Conservation (phyloP, 2,329 filamentous ascomycete species). For the Pseudocercospora vitis region DNA sequence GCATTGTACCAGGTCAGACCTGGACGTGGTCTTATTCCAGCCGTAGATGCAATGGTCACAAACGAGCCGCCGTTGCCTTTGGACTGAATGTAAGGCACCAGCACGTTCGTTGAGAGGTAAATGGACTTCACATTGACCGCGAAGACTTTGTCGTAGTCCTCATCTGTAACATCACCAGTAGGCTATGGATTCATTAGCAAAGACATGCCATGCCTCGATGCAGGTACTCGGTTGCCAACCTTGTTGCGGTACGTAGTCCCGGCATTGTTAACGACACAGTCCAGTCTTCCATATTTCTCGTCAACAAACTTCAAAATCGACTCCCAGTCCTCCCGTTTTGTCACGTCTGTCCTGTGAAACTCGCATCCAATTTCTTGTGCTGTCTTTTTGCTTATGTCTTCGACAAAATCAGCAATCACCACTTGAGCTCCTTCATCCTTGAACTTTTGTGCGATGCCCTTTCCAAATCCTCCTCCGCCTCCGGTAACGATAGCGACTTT, state of each 20-base stretch:
- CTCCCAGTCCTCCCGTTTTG: slow-evolving; percentile 56
- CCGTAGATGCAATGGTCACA: slow-evolving; percentile 66
- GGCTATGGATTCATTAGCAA: slow-evolving; percentile 38
- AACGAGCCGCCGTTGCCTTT: slow-evolving; percentile 60
- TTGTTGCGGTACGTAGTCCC: slow-evolving; percentile 61
- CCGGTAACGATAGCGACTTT: slow-evolving; percentile 55
- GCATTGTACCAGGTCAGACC: slow-evolving; percentile 70
- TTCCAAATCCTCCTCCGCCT: slow-evolving; percentile 64
- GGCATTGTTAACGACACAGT: slow-evolving; percentile 63
- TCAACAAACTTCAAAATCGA: slow-evolving; percentile 48
- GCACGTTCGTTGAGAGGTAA: slow-evolving; percentile 59
- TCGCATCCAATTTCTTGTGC: slow-evolving; percentile 50
- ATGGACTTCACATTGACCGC: slow-evolving; percentile 69
- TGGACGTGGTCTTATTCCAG: slow-evolving; percentile 60
- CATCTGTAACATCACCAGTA: slow-evolving; percentile 63
- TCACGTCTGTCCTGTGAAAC: slow-evolving; percentile 55
- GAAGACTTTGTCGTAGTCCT: slow-evolving; percentile 66
- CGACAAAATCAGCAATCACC: slow-evolving; percentile 62
- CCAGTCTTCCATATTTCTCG: slow-evolving; percentile 53
- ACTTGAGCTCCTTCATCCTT: slow-evolving; percentile 61
- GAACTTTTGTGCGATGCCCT: slow-evolving; percentile 61
- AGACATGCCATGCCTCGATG: not conserved
- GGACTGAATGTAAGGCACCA: slow-evolving; percentile 62
- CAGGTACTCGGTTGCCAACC: slow-evolving; percentile 21
- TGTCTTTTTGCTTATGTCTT: slow-evolving; percentile 52